These are phyloP conservation scores for Cladosporium oxysporum DNA, from an alignment of 2,329 filamentous ascomycete species.

Conservation along the genomic window DNA sequence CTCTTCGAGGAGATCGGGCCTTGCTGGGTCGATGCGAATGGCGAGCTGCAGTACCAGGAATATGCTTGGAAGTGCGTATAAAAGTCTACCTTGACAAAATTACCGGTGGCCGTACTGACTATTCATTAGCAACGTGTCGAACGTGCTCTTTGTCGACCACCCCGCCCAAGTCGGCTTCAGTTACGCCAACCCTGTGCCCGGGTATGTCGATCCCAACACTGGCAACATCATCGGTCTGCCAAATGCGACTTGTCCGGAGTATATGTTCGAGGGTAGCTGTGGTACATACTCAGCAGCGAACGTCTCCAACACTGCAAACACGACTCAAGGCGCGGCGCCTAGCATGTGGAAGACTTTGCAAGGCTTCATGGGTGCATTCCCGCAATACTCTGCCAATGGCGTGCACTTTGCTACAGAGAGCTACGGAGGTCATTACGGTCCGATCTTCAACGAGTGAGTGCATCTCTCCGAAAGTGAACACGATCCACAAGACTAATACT, in stretches of 20 bases:
- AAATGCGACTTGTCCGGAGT: slow-evolving; percentile 28
- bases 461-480: too few relatives aligned
- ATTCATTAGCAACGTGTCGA: slow-evolving; percentile 51
- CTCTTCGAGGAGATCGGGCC: slow-evolving; percentile 53
- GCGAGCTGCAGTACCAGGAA: slow-evolving; percentile 58
- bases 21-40: slow-evolving; percentile 46
- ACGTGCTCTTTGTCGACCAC: slow-evolving; percentile 72
- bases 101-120: background rate
- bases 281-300: slow-evolving; percentile 59
- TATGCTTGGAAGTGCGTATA: slow-evolving; percentile 58
- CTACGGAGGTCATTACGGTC: slow-evolving; percentile 23
- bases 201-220: slow-evolving; percentile 35
- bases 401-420: slow-evolving; percentile 39
- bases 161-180: slow-evolving; percentile 62
- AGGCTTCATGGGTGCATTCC: slow-evolving; percentile 65
- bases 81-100: slow-evolving; percentile 16
- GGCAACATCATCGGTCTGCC: slow-evolving; percentile 41
- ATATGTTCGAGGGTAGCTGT: slow-evolving; percentile 40
- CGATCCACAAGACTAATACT: background rate
- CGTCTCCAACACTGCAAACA: slow-evolving; percentile 53
- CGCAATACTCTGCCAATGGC: slow-evolving; percentile 33
- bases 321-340: slow-evolving; percentile 55
- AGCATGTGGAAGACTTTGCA: slow-evolving; percentile 64
- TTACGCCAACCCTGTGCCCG: slow-evolving; percentile 46
- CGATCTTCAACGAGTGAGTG: slow-evolving; percentile 22